Base-by-base conservation (phyloP, 768 basidiomycete species). In the Leccinum variicolor region DNA sequence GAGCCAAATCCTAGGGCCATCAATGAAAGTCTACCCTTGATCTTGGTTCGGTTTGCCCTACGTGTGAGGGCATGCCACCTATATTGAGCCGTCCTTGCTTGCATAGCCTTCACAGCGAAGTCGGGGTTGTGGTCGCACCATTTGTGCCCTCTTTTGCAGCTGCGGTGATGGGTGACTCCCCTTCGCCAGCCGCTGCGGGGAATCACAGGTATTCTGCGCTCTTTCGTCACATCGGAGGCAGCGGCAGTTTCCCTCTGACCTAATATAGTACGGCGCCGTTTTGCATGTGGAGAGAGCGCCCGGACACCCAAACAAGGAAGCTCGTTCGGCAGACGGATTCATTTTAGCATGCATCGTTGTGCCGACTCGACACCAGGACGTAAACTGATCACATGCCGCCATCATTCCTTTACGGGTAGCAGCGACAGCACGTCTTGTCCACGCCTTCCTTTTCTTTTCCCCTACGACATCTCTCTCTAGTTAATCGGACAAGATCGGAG, bases 301-400 rank as follows among this genome's bases (percentile, higher is more conserved):
- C n/a, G 33, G 34, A 55, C 17, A 26, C 15, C 19, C 33, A 13
- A 25, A 26, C 26, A 43, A 55, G 52, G 60, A 45, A 55, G 23
- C 34, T 59, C 34, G 51, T 62, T 45, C 48, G 56, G 58, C 33
- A 56, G 58, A 53, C 29, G 14, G 47, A 39, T 60, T 59, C 54
- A 53, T 56, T 62, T 58, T 56, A 26, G 52, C 43, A 17, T 34
- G 33, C 41, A 52, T 50, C 45, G 23, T 60, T 47, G 45, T 58
- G 57, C 56, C 61, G 62, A 59, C 58, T 50, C 54, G 55, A 54
- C 53, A 51, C 34, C 39, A 28, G 51, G 59, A 71, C 69, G 69
- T 70, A 70, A 70, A 65, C 33, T 54, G 54, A 55, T n/a, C 36
- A 39, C 67, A 59, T 46, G 61, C 55, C 46, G 56, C 65, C n/a